Percentiles rank a stretch among this genome's conserved stretches.
Conservation (phyloP, 148 eudicot species). For the Cornus suecica region DNA sequence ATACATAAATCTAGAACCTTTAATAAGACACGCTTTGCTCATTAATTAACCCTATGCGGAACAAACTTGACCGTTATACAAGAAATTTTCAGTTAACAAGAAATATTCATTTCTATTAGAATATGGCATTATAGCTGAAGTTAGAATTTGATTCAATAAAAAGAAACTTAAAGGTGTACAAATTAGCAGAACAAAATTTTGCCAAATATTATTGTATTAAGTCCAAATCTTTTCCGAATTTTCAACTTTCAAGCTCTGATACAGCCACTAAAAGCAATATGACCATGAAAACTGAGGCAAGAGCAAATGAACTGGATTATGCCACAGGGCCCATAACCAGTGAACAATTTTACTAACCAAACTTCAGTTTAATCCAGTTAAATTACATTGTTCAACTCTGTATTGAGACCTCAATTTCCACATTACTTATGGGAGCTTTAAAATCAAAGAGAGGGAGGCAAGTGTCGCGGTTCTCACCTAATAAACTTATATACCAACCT, state of each 20-base stretch:
- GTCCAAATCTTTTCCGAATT: neutral
- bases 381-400: neutral
- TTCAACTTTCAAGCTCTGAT: neutral
- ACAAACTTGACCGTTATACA: neutral
- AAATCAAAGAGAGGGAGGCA: slow-evolving; percentile 1
- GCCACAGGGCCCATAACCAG: neutral
- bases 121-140: neutral
- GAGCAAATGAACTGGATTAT: neutral
- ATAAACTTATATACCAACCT: neutral
- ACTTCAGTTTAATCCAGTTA: neutral
- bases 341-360: neutral
- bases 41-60: neutral
- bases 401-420: neutral
- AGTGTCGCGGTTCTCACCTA: neutral
- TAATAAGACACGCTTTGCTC: neutral
- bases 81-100: neutral
- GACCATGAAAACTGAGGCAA: neutral
- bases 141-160: neutral
- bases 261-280: neutral
- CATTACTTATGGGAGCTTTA: neutral
- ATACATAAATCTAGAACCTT: neutral
- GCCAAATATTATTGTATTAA: neutral
- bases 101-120: slow-evolving; percentile 4
- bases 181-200: neutral
- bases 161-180: neutral